These are phyloP conservation scores for Paramarasmius palmivorus DNA, from an alignment of 1,284 basidiomycete genomes.

Conservation along the genomic window DNA sequence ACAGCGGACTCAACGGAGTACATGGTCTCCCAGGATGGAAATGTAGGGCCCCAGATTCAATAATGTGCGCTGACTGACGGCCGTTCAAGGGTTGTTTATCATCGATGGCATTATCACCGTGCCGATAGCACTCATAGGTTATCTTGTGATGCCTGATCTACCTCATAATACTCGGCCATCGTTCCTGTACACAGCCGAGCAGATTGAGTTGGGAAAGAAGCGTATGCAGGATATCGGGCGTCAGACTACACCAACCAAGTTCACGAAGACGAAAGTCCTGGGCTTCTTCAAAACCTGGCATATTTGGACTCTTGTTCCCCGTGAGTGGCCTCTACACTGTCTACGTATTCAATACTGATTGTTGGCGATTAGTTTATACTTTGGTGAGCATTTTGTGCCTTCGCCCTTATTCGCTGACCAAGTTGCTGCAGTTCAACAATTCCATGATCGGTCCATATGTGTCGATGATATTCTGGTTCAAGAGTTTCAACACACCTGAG, in stretches of 20 bases:
- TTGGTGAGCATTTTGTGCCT: constrained; percentile 21
- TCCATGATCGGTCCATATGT: constrained; percentile 28
- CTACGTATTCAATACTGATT: constrained; percentile 2
- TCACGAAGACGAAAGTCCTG: constrained; percentile 35
- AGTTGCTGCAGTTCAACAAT: constrained; percentile 38
- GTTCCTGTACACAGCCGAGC: constrained; percentile 31
- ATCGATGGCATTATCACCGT: constrained; percentile 49
- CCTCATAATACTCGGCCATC: constrained; percentile 37
- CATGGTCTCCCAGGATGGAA: constrained; percentile 47
- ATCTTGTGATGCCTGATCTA: constrained; percentile 42
- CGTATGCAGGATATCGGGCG: constrained; percentile 36
- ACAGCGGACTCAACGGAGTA: constrained; percentile 40
- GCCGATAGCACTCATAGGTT: constrained; percentile 38
- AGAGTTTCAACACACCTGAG: constrained; percentile 44
- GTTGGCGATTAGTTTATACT: background rate
- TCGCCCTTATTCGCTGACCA: too few relatives aligned
- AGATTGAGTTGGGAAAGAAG: constrained; percentile 39
- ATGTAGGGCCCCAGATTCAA: constrained; percentile 30
- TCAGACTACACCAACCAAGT: constrained; percentile 39
- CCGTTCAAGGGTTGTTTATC: constrained; percentile 36
- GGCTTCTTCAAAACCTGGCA: constrained; percentile 43
- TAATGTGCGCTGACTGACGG: background rate
- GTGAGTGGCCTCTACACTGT: constrained; percentile 22
- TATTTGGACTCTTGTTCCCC: constrained; percentile 35
- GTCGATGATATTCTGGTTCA: constrained; percentile 47